Evolutionary conservation across 2,329 filamentous ascomycete species (phyloP).

Genomic region (Amauroascus niger): DNA sequence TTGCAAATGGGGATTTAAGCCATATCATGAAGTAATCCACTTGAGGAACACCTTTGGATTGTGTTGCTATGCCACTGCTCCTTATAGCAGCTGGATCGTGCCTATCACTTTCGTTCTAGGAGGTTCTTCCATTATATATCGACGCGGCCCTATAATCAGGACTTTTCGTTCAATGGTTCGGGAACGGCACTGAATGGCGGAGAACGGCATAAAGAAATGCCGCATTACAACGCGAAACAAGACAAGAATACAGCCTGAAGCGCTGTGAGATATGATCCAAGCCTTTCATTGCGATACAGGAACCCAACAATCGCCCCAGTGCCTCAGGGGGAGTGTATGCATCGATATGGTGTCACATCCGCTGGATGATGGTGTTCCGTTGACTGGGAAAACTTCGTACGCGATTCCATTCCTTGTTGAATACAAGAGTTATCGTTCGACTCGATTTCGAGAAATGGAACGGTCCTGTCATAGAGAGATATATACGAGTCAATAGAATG

Average conservation of each 20-base stretch:
- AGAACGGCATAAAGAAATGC: neutral
- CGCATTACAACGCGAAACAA: neutral
- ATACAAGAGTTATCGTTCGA: neutral
- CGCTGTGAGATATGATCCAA: neutral
- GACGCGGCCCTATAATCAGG: neutral
- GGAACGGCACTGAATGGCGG: neutral
- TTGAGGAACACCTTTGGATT: too few relatives aligned
- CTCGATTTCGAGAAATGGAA: neutral
- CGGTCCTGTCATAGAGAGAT: neutral
- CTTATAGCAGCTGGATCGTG: too few relatives aligned
- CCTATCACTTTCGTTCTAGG: neutral
- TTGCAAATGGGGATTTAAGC: too few relatives aligned
- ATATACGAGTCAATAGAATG: neutral
- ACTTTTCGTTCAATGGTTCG: neutral
- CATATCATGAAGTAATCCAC: too few relatives aligned
- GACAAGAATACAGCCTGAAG: neutral
- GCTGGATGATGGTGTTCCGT: neutral
- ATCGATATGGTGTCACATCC: slow-evolving; percentile 6
- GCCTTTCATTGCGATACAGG: neutral
- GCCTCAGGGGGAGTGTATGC: neutral
- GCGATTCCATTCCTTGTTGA: neutral
- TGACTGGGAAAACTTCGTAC: neutral
- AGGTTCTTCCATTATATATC: neutral
- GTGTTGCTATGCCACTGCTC: too few relatives aligned
- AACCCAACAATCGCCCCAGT: neutral